These are phyloP conservation scores for Fremontodendron californicum DNA, from an alignment of 345 rosid genomes.

Conservation along the genomic window DNA sequence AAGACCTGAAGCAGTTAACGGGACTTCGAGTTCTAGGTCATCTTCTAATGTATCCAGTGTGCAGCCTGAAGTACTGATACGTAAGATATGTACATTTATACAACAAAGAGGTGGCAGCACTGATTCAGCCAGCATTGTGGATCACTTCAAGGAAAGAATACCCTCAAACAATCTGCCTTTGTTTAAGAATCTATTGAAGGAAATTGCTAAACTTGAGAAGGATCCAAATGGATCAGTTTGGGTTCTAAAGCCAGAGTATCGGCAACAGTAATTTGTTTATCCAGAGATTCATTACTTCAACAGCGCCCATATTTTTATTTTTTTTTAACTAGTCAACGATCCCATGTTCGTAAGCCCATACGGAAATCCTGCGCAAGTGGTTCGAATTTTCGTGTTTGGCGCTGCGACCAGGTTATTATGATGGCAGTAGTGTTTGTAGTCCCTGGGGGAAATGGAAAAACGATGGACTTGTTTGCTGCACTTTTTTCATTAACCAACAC, in stretches of 20 bases:
- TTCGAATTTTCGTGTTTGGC: neutral
- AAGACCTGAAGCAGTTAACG: constrained; percentile 16
- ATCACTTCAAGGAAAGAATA: constrained; percentile 66
- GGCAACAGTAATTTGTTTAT: constrained; percentile 13
- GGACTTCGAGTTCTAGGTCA: constrained; percentile 38
- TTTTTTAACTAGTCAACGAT: neutral
- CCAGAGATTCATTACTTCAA: neutral
- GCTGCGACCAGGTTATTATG: no score
- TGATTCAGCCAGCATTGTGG: constrained; percentile 60
- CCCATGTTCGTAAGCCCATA: neutral
- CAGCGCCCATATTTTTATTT: neutral
- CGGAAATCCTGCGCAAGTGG: neutral
- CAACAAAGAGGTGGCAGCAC: constrained; percentile 72
- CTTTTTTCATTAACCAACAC: neutral
- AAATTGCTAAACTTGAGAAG: constrained; percentile 62
- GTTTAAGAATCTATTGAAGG: constrained; percentile 78
- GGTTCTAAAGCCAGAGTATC: constrained; percentile 77
- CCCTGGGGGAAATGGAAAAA: neutral
- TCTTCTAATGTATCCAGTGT: constrained; percentile 23
- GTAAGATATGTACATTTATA: constrained; percentile 75
- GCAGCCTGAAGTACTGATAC: constrained; percentile 81
- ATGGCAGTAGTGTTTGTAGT: neutral
- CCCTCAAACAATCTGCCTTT: constrained; percentile 53
- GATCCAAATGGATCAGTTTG: constrained; percentile 54
- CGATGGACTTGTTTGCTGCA: neutral